Conservation (phyloP, 2,329 filamentous ascomycete genomes). For the Chaetomium globosum region DNA sequence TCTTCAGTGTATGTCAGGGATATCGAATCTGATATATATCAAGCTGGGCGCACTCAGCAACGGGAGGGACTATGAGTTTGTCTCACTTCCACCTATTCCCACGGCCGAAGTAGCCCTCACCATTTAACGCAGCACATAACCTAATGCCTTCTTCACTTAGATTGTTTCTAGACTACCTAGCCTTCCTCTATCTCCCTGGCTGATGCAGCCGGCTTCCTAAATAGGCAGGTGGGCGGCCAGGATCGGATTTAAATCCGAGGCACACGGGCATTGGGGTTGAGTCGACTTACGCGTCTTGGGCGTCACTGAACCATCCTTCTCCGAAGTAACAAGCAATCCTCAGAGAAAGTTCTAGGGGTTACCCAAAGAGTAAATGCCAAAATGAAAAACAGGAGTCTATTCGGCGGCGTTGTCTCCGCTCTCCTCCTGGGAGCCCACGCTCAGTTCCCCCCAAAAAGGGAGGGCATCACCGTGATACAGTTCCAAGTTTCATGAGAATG, state of each 20-base stretch:
- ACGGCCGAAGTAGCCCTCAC: not conserved
- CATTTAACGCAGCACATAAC: not conserved
- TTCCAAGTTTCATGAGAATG: conserved; percentile 62
- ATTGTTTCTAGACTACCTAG: not conserved
- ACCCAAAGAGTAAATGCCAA: not conserved
- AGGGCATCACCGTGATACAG: conserved; percentile 49
- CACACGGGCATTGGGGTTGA: not conserved
- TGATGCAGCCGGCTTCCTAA: not conserved
- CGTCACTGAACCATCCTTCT: too few species aligned
- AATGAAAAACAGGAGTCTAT: not conserved
- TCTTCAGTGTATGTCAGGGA: not conserved
- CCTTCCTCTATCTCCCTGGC: not conserved
- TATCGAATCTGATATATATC: not conserved
- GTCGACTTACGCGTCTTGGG: not conserved
- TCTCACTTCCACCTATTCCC: not conserved
- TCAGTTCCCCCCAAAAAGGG: conserved; percentile 36
- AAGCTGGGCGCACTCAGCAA: not conserved
- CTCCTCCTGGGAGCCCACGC: conserved; percentile 19
- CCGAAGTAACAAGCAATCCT: not conserved
- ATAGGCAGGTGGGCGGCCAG: conserved; percentile 13
- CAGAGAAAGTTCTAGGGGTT: not conserved
- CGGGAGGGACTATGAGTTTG: too few species aligned
- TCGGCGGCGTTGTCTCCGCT: not conserved
- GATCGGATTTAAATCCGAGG: not conserved
- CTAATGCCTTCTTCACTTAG: not conserved